These are phyloP conservation scores for Pyrenophora tritici-repentis DNA, from an alignment of 2,329 filamentous ascomycete genomes.

Conservation along the genomic window DNA sequence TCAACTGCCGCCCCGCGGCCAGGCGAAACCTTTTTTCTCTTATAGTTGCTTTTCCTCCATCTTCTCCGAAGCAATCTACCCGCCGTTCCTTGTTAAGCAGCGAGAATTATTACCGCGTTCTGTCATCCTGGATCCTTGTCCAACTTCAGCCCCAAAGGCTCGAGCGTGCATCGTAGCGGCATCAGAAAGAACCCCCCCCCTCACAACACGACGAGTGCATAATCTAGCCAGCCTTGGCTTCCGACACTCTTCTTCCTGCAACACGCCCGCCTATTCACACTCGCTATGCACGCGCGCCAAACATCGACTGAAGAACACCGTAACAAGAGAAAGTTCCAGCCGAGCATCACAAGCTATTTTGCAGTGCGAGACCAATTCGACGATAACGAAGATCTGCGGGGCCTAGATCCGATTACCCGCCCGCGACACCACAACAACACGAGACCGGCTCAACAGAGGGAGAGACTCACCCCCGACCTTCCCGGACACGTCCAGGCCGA, in stretches of 20 bases:
- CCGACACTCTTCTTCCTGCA: not conserved
- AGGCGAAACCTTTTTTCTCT: not conserved
- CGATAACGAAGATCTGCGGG: slow-evolving; percentile 32
- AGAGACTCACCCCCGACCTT: slow-evolving; percentile 55
- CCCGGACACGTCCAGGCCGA: slow-evolving; percentile 74
- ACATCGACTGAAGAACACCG: slow-evolving; percentile 35
- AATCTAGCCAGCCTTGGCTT: not conserved
- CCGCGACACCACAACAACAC: slow-evolving; percentile 19
- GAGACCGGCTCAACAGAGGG: slow-evolving; percentile 12
- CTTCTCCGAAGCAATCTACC: slow-evolving; percentile 12
- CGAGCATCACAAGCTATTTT: slow-evolving; percentile 53
- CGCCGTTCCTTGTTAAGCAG: slow-evolving; percentile 21
- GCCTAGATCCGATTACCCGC: slow-evolving; percentile 35
- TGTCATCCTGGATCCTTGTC: slow-evolving; percentile 20
- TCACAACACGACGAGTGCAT: slow-evolving; percentile 11
- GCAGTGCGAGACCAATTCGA: slow-evolving; percentile 30
- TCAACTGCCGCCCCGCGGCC: slow-evolving; percentile 20
- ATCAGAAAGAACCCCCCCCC: slow-evolving; percentile 24
- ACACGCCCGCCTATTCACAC: not conserved
- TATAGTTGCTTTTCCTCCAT: not conserved
- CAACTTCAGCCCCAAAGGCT: slow-evolving; percentile 20
- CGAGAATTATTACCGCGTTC: slow-evolving; percentile 27
- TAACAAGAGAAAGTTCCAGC: slow-evolving; percentile 53
- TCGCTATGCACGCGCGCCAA: slow-evolving; percentile 17
- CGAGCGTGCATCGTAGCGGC: slow-evolving; percentile 27